These are phyloP conservation scores for Hypoxylon cercidicola DNA, from an alignment of 495 filamentous ascomycete species.

Conservation along the genomic window DNA sequence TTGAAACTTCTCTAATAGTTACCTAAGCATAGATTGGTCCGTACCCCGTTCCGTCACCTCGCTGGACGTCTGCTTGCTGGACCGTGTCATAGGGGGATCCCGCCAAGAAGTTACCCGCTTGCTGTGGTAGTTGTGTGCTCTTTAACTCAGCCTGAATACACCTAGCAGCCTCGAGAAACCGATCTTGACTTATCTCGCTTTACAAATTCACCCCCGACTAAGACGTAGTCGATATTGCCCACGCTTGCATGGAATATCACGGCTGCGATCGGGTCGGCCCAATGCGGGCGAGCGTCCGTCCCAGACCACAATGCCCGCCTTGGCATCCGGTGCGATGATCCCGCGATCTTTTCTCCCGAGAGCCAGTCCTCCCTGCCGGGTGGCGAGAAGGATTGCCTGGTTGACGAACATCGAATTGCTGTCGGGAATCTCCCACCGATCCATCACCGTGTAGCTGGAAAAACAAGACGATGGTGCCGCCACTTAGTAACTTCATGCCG, in stretches of 20 bases:
- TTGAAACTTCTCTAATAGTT: too few relatives aligned
- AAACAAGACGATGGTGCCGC: conserved; percentile 14
- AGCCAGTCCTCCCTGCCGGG: conserved; percentile 55
- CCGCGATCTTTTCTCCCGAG: conserved; percentile 56
- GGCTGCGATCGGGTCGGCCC: conserved; percentile 60
- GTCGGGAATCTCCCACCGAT: conserved; percentile 48
- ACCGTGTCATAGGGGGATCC: conserved; percentile 5
- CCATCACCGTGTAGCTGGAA: conserved; percentile 44
- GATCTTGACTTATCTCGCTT: conserved; percentile 45
- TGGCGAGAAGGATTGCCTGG: conserved; percentile 61
- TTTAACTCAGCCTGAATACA: conserved; percentile 2
- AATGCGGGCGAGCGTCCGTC: conserved; percentile 53
- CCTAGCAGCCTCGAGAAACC: conserved; percentile 4
- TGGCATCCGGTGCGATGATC: conserved; percentile 51
- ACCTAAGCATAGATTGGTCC: conserved; percentile 4
- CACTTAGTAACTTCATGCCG: conserved; percentile 11
- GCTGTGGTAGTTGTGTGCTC: conserved; percentile 1
- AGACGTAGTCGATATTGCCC: conserved; percentile 57
- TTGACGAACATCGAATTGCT: conserved; percentile 54
- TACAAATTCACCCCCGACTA: conserved; percentile 55
- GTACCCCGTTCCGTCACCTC: conserved; percentile 14
- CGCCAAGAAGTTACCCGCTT: background rate
- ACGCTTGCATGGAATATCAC: conserved; percentile 59
- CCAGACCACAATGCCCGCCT: conserved; percentile 61
- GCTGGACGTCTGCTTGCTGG: conserved; percentile 2